Evolutionary conservation across 495 filamentous ascomycete species (phyloP).

Genomic region (Neurospora cerealis): DNA sequence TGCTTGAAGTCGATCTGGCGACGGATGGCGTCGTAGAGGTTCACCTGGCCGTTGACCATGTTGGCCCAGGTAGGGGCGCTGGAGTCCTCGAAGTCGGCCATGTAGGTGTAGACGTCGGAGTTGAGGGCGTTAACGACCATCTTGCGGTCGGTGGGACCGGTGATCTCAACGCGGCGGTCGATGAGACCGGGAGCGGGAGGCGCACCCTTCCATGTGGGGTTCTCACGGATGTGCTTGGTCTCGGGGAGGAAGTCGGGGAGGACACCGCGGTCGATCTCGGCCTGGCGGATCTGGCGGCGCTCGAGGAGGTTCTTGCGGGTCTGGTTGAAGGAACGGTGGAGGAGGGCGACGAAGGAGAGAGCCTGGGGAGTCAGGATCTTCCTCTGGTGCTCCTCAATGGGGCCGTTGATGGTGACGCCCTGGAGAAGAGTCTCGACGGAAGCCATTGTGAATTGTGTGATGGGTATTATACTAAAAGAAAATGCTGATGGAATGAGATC

Average conservation of each 20-base stretch:
- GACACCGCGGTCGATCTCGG: constrained; percentile 83
- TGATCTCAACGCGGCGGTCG: constrained; percentile 97
- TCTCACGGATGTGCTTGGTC: constrained; percentile 91
- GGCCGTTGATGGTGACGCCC: constrained; percentile 77
- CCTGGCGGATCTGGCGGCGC: constrained; percentile 77
- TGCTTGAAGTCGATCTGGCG: constrained; percentile 95
- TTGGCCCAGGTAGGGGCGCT: constrained; percentile 98
- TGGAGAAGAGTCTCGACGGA: constrained; percentile 66
- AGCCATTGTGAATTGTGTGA: constrained; percentile 45
- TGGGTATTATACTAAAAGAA: background rate
- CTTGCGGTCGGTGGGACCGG: constrained; percentile 93
- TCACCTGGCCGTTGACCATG: constrained; percentile 98
- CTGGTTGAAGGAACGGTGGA: constrained; percentile 88
- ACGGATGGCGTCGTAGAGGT: constrained; percentile 95
- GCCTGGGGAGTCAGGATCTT: constrained; percentile 91
- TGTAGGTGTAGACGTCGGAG: constrained; percentile 97
- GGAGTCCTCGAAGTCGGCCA: constrained; percentile 99
- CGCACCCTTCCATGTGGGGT: constrained; percentile 89
- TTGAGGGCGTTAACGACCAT: constrained; percentile 99
- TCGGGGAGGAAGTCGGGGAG: constrained; percentile 95
- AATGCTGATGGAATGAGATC: background rate
- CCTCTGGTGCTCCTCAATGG: constrained; percentile 64
- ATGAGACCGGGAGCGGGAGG: constrained; percentile 88
- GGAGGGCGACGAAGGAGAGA: constrained; percentile 82
- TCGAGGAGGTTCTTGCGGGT: constrained; percentile 86